These are phyloP conservation scores for Kodamaea hsintzibuensis DNA, from an alignment of 805 yeast species.

Conservation along the genomic window DNA sequence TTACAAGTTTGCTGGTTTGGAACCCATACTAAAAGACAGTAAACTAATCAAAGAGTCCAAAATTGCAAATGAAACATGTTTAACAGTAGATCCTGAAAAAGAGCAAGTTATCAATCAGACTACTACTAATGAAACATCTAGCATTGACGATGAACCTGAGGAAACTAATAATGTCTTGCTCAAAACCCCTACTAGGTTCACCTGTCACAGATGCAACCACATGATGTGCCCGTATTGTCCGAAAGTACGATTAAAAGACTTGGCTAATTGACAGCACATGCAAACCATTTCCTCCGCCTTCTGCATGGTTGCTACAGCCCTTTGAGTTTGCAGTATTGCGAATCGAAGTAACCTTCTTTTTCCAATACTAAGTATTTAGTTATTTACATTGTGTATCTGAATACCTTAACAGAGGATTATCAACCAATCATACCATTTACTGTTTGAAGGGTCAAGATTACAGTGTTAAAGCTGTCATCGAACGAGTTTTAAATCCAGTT, in stretches of 20 bases:
- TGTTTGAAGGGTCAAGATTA: neutral
- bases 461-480: neutral
- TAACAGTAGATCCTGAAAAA: neutral
- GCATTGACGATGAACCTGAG: neutral
- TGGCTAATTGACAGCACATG: slow-evolving; percentile 10
- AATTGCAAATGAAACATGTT: neutral
- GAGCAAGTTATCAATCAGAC: neutral
- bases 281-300: neutral
- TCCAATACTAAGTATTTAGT: no score
- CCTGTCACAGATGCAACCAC: slow-evolving; percentile 39
- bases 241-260: slow-evolving; percentile 34
- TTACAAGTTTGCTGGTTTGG: neutral
- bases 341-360: no score
- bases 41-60: neutral
- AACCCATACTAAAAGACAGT: neutral
- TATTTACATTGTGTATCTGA: neutral
- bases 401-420: neutral
- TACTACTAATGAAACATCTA: neutral
- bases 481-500: neutral
- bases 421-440: neutral
- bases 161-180: slow-evolving; percentile 19
- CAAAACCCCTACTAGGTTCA: slow-evolving; percentile 34
- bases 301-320: neutral
- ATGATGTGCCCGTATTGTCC: slow-evolving; percentile 47
- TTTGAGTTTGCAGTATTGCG: no score